Evolutionary conservation across 164 flowering plant genomes (phyloP).

Genomic region (Vitis rotundifolia): DNA sequence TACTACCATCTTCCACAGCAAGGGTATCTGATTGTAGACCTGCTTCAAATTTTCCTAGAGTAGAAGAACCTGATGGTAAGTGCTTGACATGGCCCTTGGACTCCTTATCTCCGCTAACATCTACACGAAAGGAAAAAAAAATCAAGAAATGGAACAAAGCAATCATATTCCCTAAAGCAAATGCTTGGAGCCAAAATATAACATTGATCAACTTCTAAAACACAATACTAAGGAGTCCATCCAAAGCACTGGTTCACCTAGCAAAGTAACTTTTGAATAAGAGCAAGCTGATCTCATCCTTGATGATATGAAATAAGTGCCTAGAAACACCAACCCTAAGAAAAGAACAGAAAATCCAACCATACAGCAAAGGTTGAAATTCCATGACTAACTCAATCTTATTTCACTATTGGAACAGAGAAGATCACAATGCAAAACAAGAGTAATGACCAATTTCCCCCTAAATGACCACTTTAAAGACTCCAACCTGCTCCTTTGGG

Average conservation of each 20-base stretch:
- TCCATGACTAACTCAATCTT: background rate
- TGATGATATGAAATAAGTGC: background rate
- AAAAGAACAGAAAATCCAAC: background rate
- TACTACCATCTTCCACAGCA: constrained; percentile 14
- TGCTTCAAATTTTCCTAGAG: constrained; percentile 21
- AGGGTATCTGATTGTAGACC: constrained; percentile 13
- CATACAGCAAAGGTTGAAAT: background rate
- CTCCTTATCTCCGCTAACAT: constrained; percentile 31
- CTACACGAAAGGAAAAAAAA: constrained; percentile 43
- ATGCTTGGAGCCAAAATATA: constrained; percentile 10
- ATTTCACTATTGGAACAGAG: no score
- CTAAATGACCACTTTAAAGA: no score
- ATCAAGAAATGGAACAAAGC: constrained; percentile 23
- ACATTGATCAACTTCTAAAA: constrained; percentile 1
- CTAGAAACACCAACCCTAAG: background rate
- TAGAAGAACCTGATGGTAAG: constrained; percentile 23
- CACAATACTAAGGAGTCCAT: background rate
- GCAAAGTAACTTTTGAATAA: background rate
- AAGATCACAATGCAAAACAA: no score
- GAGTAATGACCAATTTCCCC: no score
- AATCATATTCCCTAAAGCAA: constrained; percentile 7
- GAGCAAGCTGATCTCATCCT: background rate
- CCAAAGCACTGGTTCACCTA: background rate
- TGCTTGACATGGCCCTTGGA: constrained; percentile 24
- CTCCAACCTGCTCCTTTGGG: no score